Evolutionary conservation across 2,329 filamentous ascomycete species (phyloP).

Genomic region (Epichloe amarillans): DNA sequence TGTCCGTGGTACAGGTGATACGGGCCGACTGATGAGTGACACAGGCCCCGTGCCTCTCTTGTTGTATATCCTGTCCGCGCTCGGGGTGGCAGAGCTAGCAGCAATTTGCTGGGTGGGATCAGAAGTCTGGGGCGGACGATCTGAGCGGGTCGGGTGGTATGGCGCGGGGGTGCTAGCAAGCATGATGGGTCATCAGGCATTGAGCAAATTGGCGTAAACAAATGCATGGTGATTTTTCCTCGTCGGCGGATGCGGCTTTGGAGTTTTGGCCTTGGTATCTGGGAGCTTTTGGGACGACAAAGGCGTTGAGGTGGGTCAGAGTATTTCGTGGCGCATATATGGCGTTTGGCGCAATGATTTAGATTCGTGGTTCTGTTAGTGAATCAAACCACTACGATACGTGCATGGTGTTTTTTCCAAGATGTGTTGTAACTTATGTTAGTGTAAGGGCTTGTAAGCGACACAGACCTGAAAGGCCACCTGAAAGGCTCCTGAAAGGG

Average conservation of each 20-base stretch:
- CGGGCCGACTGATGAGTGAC: slow-evolving; percentile 8
- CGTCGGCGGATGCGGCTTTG: neutral
- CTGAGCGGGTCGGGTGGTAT: slow-evolving; percentile 12
- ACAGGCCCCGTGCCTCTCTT: slow-evolving; percentile 7
- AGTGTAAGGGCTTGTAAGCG: too few species aligned
- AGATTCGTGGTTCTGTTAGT: too few species aligned
- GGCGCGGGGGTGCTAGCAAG: slow-evolving; percentile 16
- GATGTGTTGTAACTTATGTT: too few species aligned
- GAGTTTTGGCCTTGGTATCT: too few species aligned
- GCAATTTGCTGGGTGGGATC: slow-evolving; percentile 21
- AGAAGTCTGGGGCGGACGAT: slow-evolving; percentile 16
- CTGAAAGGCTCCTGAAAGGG: too few species aligned
- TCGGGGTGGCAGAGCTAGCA: slow-evolving; percentile 20
- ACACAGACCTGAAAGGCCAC: too few species aligned
- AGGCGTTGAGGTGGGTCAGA: too few species aligned
- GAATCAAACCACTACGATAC: too few species aligned
- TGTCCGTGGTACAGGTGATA: slow-evolving; percentile 17
- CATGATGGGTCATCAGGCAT: slow-evolving; percentile 19
- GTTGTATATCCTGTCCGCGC: slow-evolving; percentile 11
- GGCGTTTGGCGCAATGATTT: too few species aligned
- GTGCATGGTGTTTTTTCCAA: too few species aligned
- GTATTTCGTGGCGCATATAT: too few species aligned
- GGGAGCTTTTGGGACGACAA: too few species aligned
- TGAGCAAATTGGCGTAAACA: neutral
- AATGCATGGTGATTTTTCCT: neutral